Base-by-base conservation (phyloP, 1,284 basidiomycete genomes). In the Apiotrichum porosum region DNA sequence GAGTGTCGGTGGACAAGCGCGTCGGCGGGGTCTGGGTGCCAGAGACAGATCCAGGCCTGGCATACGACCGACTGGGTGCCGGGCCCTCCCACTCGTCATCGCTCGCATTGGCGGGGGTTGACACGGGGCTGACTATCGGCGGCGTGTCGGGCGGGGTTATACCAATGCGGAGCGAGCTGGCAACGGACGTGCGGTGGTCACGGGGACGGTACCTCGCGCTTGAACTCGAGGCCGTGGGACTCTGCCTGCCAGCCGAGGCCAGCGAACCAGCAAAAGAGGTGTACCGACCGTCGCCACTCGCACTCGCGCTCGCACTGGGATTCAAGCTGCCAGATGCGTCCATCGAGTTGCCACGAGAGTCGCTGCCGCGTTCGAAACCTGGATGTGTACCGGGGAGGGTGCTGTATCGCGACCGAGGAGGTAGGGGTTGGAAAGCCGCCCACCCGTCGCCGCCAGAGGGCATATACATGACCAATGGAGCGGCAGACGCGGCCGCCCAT, bases 401-500 rank as follows among this genome's bases (percentile, higher is more conserved):
- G 1, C 61, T 65, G 32, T 65, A 68, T 17, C 56, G 60, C 1
- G 65, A 65, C n/a, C 65, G 62, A 15, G 65, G 54, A 9, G 55
- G 54, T 12, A 47, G 40, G 5, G 54, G 53, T 31, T 69, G 69
- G 45, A 69, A 69, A 0, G 65, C 58, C 1, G 58, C 58, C 63
- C 65, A 71, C 13, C 69, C 69, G 36, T 61, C 63, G 2, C 44
- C 53, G 1, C 36, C 39, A 3, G 52, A 23, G 9, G 69, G 69
- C 58, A 69, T 63, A 44, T 59, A 68, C 68, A 70, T 68, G 42
- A 56, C 59, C 6, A 62, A 52, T 1, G 68, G 66, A 10, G 63
- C 47, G 3, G 62, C 60, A 2, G 59, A 56, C 1, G 64, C 68
- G 0, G 61, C 61, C 14, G 69, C 69, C 68, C 68, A 71, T 15